Evolutionary conservation across 192 early-diverging fungal species (phyloP), one percentile per base, ranked within the genome.

Genomic region (Entomortierella parvispora): DNA sequence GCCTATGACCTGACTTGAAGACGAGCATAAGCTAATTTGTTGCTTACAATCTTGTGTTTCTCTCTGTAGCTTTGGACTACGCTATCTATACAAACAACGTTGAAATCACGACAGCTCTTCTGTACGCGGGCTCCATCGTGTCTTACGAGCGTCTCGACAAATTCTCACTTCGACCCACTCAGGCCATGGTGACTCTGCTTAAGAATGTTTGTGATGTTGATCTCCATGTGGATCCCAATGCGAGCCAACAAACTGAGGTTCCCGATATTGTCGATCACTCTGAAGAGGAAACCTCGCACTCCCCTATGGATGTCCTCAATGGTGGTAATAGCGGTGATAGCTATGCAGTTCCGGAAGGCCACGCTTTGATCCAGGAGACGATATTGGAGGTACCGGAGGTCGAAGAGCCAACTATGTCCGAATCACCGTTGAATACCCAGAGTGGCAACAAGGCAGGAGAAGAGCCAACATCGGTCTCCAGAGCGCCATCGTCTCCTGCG

Each of bases 61-160:
- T 8, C 2, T 17, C 28, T 23, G 37, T 74, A 76, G 74, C 74
- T 2, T 53, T 77, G 60, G 74, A 77, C 55, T 77, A 77, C 58
- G 74, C 74, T n/a, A 53, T 77, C 42, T 68, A 51, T 40, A 52
- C 60, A 31, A 77, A 77, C 49, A 68, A 77, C 8, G 54, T 59
- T 18, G 61, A 77, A 25, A 68, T 68, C 12, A 63, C 74, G 4
- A 34, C 48, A 20, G 11, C 37, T 10, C 44, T 77, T 14, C 55
- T 77, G 14, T 33, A 59, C 17, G 74, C 74, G 15, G 74, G 74
- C 33, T 53, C 74, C 17, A 68, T 77, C 51, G 20, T 68, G 5
- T 77, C 74, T 0, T 32, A 23, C n/a, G 65, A 77, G 5, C 43
- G 60, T 15, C 61, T 77, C 3, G 55, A 57, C 1, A 40, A 11